Conservation (phyloP, 306 rosid genomes). For the Casuarina glauca region DNA sequence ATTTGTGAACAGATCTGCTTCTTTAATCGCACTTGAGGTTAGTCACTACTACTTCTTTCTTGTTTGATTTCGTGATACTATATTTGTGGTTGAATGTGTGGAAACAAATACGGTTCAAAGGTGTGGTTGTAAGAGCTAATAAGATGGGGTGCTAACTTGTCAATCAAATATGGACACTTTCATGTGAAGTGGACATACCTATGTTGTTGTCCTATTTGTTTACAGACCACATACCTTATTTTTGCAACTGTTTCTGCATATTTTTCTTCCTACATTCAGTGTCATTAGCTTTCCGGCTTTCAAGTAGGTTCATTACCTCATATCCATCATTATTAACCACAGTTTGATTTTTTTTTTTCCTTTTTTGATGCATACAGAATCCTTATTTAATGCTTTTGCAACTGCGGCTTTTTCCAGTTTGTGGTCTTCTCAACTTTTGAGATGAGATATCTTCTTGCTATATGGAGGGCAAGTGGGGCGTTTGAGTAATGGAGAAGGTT, state of each 20-base stretch:
- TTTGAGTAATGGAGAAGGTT: conserved; percentile 86
- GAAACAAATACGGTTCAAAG: no score
- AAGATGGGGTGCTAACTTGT: background rate
- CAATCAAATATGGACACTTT: background rate
- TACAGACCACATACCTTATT: background rate
- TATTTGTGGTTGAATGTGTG: no score
- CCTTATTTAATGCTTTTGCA: conserved; percentile 95
- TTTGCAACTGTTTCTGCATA: background rate
- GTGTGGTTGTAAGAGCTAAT: background rate
- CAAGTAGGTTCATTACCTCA: background rate
- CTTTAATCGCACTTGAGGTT: no score
- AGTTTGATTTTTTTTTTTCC: conserved; percentile 16
- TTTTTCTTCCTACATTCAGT: conserved; percentile 6
- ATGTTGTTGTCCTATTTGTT: background rate
- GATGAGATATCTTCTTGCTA: conserved; percentile 99
- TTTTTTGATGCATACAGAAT: conserved; percentile 51
- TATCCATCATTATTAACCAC: conserved; percentile 14
- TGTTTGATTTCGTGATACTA: no score
- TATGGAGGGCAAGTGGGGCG: conserved; percentile 98
- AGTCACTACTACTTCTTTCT: no score
- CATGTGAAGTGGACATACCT: background rate
- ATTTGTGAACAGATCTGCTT: no score
- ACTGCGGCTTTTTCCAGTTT: conserved; percentile 98
- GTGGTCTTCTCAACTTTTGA: conserved; percentile 97
- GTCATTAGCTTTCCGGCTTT: background rate